Percentiles rank a stretch among this genome's conserved stretches.
Evolutionary conservation across 2,329 filamentous ascomycete genomes (phyloP).

Genomic region (Xylaria sp.): DNA sequence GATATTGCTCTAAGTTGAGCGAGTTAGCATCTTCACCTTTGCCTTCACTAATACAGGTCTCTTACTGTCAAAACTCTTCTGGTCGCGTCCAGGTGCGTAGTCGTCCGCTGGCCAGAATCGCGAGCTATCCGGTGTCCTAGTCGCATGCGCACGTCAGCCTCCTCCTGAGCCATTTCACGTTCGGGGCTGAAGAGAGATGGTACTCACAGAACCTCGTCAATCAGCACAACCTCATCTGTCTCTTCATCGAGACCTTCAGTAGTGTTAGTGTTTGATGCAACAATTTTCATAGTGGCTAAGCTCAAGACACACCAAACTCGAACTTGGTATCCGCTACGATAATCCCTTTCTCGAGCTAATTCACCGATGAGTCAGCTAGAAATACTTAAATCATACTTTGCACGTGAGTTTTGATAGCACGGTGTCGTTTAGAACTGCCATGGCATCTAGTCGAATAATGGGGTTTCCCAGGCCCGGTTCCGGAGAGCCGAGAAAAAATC

Average conservation of each 20-base stretch:
- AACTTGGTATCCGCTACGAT: constrained; percentile 71
- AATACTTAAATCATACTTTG: too few species aligned
- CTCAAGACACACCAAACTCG: constrained; percentile 41
- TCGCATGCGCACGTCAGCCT: constrained; percentile 13
- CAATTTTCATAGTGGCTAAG: neutral
- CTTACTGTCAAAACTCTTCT: constrained; percentile 79
- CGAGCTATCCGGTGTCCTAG: constrained; percentile 27
- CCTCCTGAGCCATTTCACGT: neutral
- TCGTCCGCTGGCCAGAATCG: constrained; percentile 78
- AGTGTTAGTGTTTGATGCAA: constrained; percentile 3
- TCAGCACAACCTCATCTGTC: constrained; percentile 71
- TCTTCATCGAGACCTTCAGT: constrained; percentile 57
- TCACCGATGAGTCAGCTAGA: neutral
- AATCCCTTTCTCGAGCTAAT: constrained; percentile 62
- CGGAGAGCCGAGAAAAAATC: neutral
- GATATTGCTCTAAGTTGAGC: constrained; percentile 22
- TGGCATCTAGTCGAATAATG: neutral
- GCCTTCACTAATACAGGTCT: neutral
- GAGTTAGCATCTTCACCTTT: constrained; percentile 6
- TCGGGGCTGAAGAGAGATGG: neutral
- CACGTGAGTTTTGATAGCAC: neutral
- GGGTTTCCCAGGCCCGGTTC: neutral
- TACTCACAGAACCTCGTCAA: constrained; percentile 75
- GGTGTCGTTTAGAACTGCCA: neutral
- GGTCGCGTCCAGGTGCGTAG: constrained; percentile 74